Evolutionary conservation across 2,329 filamentous ascomycete species (phyloP), one percentile per base, ranked within the genome.

Genomic region (Phyllosticta citriasiana): DNA sequence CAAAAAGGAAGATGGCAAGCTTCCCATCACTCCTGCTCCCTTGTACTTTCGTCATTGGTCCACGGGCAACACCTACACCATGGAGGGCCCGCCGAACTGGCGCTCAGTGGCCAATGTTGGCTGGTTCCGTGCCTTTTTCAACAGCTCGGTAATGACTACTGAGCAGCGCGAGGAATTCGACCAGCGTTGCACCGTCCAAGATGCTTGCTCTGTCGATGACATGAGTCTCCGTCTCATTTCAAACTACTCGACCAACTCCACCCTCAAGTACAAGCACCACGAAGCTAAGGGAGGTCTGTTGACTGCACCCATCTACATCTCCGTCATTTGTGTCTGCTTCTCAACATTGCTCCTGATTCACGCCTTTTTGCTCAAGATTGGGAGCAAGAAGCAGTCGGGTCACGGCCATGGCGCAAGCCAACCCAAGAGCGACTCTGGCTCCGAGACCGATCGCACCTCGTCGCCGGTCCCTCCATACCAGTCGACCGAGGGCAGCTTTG

Each of bases 61-160:
- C 0, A 74, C 72, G 8, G 78, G 78, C 9, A 77, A 80, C 63
- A 64, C 66, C 12, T 74, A 73, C 63, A 76, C 70, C 1, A 79
- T 77, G 71, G 69, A 76, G 65, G 78, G 78, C 4, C 79, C 79
- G 14, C 78, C 78, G 1, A 55, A 51, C 16, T 70, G 70, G 22
- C 67, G 66, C n/a, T 73, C 76, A 2, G 66, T 69, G 22, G 78
- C 78, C 4, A 75, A 75, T 25, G 66, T 80, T 33, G 75, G 70
- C 7, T 80, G 77, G 75, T 72, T 76, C 9, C 73, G 78, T n/a
- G 68, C 77, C 27, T 80, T 80, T 65, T 80, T 80, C 72, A 80
- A 80, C 64, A 77, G 77, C 0, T 79, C 78, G 1, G 64, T 71
- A 7, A 76, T 72, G 67, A 76, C 69, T 8, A 59, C 69, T 19